These are phyloP conservation scores for Colletotrichum lupini DNA, from an alignment of 2,329 filamentous ascomycete genomes.

Conservation along the genomic window DNA sequence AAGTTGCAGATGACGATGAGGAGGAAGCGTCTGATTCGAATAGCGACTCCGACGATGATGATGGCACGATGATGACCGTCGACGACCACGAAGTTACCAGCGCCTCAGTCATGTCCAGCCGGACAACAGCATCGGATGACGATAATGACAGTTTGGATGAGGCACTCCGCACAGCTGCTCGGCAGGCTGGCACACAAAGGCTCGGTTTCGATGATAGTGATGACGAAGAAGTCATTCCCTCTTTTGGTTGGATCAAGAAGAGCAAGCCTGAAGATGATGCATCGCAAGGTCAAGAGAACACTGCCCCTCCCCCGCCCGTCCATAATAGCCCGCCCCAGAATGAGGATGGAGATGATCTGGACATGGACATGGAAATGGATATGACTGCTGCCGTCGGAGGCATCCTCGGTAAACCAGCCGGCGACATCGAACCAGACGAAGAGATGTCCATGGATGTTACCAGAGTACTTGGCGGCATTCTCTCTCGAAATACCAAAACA, in stretches of 20 bases:
- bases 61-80: slow-evolving; percentile 84
- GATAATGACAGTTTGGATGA: slow-evolving; percentile 80
- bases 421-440: slow-evolving; percentile 60
- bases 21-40: slow-evolving; percentile 54
- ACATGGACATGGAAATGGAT: slow-evolving; percentile 67
- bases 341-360: slow-evolving; percentile 47
- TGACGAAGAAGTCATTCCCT: slow-evolving; percentile 78
- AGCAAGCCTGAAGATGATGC: slow-evolving; percentile 45
- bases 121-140: slow-evolving; percentile 62
- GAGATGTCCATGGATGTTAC: slow-evolving; percentile 97
- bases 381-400: slow-evolving; percentile 66
- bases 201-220: slow-evolving; percentile 59
- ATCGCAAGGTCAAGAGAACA: slow-evolving; percentile 59
- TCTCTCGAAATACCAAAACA: slow-evolving; percentile 55
- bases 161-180: slow-evolving; percentile 79
- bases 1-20: slow-evolving; percentile 64
- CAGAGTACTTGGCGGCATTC: slow-evolving; percentile 81
- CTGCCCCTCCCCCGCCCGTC: slow-evolving; percentile 37
- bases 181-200: slow-evolving; percentile 78
- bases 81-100: slow-evolving; percentile 82
- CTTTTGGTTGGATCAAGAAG: slow-evolving; percentile 80
- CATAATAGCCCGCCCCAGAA: neutral
- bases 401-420: slow-evolving; percentile 56
- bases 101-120: slow-evolving; percentile 72
- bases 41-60: slow-evolving; percentile 76